phyloP scores from a whole-genome alignment of 805 yeast species.

The Debaryomyces maramus region DNA sequence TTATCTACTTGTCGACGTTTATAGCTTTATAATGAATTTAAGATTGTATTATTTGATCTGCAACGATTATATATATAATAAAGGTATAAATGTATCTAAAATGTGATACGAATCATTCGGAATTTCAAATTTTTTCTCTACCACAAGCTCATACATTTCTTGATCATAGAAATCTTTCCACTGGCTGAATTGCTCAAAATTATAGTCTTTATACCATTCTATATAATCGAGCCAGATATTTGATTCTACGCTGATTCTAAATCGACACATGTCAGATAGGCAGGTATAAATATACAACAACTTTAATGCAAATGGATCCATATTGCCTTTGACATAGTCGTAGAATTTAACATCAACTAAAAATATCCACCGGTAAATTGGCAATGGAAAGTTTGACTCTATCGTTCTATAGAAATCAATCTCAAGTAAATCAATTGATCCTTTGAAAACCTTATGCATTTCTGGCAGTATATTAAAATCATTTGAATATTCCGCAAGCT shows the following conservation, averaged over 20 bases:
- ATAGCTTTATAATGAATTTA: too few relatives aligned
- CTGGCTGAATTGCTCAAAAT: conserved; percentile 8
- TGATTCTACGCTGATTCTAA: conserved; percentile 13
- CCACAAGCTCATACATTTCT: not conserved
- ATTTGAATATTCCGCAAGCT: not conserved
- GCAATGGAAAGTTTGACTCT: conserved; percentile 19
- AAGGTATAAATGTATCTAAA: not conserved
- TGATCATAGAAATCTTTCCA: conserved; percentile 14
- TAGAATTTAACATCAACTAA: conserved; percentile 16
- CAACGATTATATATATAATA: not conserved
- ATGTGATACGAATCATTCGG: not conserved
- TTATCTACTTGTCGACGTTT: too few relatives aligned
- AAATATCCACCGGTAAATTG: conserved; percentile 27
- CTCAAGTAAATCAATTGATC: conserved; percentile 16
- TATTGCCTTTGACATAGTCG: conserved; percentile 14
- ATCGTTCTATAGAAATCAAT: conserved; percentile 13
- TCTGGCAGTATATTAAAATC: not conserved
- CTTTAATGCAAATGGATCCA: conserved; percentile 22
- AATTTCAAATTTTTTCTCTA: not conserved
- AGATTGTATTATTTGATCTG: too few relatives aligned
- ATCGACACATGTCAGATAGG: conserved; percentile 19
- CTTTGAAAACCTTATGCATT: conserved; percentile 3
- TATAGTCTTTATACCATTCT: conserved; percentile 15
- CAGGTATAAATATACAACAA: conserved; percentile 22
- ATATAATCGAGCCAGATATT: conserved; percentile 25